Base-by-base conservation (phyloP, 345 rosid genomes). In the Firmiana major region DNA sequence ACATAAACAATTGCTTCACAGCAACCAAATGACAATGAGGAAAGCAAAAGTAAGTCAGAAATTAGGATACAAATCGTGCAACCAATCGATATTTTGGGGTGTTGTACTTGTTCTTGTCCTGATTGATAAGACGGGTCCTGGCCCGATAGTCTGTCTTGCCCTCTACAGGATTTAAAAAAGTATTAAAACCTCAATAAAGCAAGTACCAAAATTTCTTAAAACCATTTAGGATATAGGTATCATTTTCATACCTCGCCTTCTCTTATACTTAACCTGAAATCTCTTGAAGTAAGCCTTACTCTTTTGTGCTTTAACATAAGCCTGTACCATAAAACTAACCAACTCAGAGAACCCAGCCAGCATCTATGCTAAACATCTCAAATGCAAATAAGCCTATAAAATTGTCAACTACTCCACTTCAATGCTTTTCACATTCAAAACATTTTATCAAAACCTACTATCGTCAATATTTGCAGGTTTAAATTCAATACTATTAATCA, bases 131-230 rank as follows among this genome's bases (percentile, higher is more conserved):
- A 68, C 93, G 93, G 64, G 86, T 91, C 74, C 93, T 82, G 3
- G 92, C 93, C 5, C 96, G 75, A 78, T 91, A 91, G 59, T 91
- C 96, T 0, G 96, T 91, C 89, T 91, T 91, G 0, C 96, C 96
- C 84, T 54, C 96, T 91, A 31, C 16, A 59, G 54, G 24, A 65
- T 69, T 15, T 42, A 72, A 75, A 45, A 12, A 55, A 43, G 15
- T 17, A 38, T 64, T 38, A 36, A 9, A 36, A 64, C 46, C 11
- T 11, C 38, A 58, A 49, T 4, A 49, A 15, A 5, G 51, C 1
- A 8, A 55, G 3, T 26, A 45, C 42, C 38, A 36, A 4, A 36
- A 16, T 63, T 17, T 9, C 69, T 17, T 9, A 19, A 9, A 13
- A 36, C n/a, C 21, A 64, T 8, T 36, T 2, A 7, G 28, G 16